Percentiles rank a stretch among this genome's conserved stretches.
phyloP scores from a whole-genome alignment of 306 rosid species.

The Cucurbita pepo region DNA sequence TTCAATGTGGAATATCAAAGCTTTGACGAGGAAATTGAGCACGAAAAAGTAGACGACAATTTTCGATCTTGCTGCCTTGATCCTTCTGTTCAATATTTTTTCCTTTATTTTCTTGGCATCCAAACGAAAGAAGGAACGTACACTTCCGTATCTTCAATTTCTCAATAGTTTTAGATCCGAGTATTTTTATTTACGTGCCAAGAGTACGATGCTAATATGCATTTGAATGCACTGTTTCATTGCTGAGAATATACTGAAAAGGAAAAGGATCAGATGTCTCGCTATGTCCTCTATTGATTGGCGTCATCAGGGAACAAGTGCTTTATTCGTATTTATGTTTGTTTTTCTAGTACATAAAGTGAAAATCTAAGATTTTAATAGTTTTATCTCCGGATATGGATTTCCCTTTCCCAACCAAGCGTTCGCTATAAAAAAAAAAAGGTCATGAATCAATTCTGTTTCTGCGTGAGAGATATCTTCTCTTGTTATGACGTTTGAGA shows the following conservation, averaged over 20 bases:
- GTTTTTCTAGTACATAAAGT: neutral
- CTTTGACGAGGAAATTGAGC: neutral
- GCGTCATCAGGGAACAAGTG: neutral
- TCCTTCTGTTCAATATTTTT: neutral
- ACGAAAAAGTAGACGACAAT: neutral
- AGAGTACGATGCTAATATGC: neutral
- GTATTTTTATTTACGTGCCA: neutral
- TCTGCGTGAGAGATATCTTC: neutral
- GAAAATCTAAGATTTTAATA: neutral
- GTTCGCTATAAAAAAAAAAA: neutral
- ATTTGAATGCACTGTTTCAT: constrained; percentile 1
- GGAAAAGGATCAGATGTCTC: neutral
- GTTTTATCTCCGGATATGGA: neutral
- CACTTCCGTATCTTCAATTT: neutral
- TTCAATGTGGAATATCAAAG: neutral
- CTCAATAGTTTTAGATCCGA: neutral
- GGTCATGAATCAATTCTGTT: neutral
- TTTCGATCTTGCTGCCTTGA: neutral
- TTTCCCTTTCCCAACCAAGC: neutral
- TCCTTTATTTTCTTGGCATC: neutral
- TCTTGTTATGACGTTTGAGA: neutral
- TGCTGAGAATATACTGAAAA: neutral
- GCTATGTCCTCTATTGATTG: neutral
- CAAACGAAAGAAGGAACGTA: neutral
- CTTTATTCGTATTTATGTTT: neutral